Base-by-base conservation (phyloP, 2,329 filamentous ascomycete genomes). In the Neurospora crassa region DNA sequence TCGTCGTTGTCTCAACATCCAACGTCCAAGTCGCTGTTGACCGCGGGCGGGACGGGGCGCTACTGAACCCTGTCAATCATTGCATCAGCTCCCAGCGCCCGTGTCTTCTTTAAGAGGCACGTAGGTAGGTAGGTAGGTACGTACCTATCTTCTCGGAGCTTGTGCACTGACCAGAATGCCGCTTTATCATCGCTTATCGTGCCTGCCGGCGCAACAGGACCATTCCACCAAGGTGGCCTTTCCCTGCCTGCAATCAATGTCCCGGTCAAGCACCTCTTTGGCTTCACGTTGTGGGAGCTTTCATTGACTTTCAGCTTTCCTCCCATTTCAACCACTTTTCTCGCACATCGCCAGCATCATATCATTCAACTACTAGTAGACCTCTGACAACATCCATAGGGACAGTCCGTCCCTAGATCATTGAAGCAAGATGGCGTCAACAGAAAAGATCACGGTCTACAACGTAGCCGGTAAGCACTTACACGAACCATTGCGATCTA, bases 401-500 rank as follows among this genome's bases (percentile, higher is more conserved):
- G 53, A 37, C 53, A 10, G 8, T 11, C 16, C 16, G 29, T 37
- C 53, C 16, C 53, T 11, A 11, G 16, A 18, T 7, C 8, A 63
- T 34, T 63, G 24, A 63, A 75, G 68, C 72, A 76, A 70, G 67
- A 85, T 85, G 83, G 78, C 82, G 11, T 81, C 83, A 7, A 77
- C 84, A 78, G 86, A 87, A 75, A 89, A 87, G 79, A 89, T 92
- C 74, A 83, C 88, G 7, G 86, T 92, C 75, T 89, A 92, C 80
- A 92, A 90, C 74, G 82, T 91, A 68, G 83, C 90, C 72, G 90
- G 90, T 90, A 81, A 72, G 74, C 74, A 45, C 68, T 14, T 40
- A 40, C 37, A 40, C 45, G 43, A 11, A 10, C 8, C 37, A 40
- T 10, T 40, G 7, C 0, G 7, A 37, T 40, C 37, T 40, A 40